phyloP scores from a whole-genome alignment of 306 rosid species.

The Psophocarpus tetragonolobus region DNA sequence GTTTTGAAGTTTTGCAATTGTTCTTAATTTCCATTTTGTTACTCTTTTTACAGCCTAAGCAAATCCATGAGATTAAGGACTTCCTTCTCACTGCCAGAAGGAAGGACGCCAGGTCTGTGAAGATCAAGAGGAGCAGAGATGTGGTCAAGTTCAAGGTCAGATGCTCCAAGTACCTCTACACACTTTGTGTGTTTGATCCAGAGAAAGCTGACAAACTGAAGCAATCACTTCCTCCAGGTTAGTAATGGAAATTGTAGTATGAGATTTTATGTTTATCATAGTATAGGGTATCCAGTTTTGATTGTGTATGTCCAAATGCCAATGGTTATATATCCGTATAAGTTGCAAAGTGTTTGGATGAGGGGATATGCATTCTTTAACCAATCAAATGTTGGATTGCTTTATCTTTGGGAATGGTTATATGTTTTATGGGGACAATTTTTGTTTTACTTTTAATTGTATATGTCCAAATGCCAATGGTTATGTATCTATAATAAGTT shows the following conservation, averaged over 20 bases:
- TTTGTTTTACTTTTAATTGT: too few relatives aligned
- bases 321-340: background rate
- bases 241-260: background rate
- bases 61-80: conserved; percentile 89
- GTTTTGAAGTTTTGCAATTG: background rate
- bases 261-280: background rate
- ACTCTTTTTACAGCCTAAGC: conserved; percentile 64
- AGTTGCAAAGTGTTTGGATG: background rate
- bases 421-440: background rate
- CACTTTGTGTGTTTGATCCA: conserved; percentile 71
- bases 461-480: background rate
- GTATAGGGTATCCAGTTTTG: background rate
- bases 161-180: conserved; percentile 92
- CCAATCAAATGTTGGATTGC: background rate
- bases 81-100: conserved; percentile 90
- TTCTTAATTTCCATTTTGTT: too few relatives aligned
- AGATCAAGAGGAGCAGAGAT: conserved; percentile 79
- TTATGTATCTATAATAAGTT: background rate
- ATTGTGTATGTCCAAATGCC: background rate
- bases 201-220: conserved; percentile 91
- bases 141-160: conserved; percentile 90
- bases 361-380: background rate
- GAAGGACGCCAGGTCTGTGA: conserved; percentile 85
- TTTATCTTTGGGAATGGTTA: too few relatives aligned
- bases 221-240: conserved; percentile 92